phyloP scores from a whole-genome alignment of 108 stramenopile species.

The Skeletonema menzelii region DNA sequence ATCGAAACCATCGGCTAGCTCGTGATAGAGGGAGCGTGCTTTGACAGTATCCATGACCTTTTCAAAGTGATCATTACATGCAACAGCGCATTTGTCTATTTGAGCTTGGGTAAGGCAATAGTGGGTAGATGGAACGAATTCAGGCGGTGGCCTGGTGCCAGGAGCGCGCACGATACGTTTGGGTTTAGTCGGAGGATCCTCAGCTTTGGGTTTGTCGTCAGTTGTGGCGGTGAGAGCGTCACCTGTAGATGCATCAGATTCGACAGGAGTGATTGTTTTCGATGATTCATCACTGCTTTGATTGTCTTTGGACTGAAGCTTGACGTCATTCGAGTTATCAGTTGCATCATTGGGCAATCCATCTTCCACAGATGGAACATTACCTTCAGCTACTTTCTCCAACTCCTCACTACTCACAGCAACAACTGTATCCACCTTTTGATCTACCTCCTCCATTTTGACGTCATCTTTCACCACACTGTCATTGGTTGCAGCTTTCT shows the following conservation, averaged over 20 bases:
- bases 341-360: not conserved
- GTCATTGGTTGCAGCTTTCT: not conserved
- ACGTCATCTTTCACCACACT: not conserved
- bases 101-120: conserved; percentile 65
- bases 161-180: conserved; percentile 5
- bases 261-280: conserved; percentile 25
- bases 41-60: conserved; percentile 85
- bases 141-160: conserved; percentile 14
- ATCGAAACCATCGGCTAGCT: conserved; percentile 88
- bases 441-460: not conserved
- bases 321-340: not conserved
- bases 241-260: conserved; percentile 34
- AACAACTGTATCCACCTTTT: not conserved
- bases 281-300: not conserved
- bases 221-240: not conserved
- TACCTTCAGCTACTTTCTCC: conserved; percentile 9
- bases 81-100: conserved; percentile 64
- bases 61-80: conserved; percentile 82
- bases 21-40: conserved; percentile 65
- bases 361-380: not conserved
- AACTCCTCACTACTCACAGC: conserved; percentile 9
- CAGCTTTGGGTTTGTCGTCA: not conserved
- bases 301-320: not conserved
- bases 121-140: conserved; percentile 39
- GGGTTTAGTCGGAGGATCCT: conserved; percentile 2